Evolutionary conservation across 2,329 filamentous ascomycete genomes (phyloP).

Genomic region (Fusarium sp.): DNA sequence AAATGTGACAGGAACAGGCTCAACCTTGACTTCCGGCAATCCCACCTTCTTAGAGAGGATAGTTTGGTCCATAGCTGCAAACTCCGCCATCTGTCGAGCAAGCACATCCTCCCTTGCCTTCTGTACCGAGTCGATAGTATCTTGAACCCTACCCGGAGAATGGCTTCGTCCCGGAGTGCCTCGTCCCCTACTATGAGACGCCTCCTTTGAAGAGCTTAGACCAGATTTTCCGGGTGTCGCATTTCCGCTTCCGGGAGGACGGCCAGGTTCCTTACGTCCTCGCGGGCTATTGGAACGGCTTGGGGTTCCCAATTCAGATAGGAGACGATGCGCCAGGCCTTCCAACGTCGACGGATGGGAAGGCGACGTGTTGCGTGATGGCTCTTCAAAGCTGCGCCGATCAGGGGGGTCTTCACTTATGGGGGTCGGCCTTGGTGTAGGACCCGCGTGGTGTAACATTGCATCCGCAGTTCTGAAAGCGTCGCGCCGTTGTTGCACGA

Average conservation of each 20-base stretch:
- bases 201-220: constrained; percentile 58
- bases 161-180: constrained; percentile 54
- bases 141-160: constrained; percentile 54
- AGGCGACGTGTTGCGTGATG: constrained; percentile 62
- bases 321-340: constrained; percentile 70
- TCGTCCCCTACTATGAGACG: constrained; percentile 53
- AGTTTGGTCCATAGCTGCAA: constrained; percentile 72
- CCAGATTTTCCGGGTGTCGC: constrained; percentile 51
- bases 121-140: constrained; percentile 43
- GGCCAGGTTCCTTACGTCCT: constrained; percentile 60
- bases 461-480: constrained; percentile 71
- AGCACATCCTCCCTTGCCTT: constrained; percentile 52
- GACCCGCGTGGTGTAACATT: constrained; percentile 54
- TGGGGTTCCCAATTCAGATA: constrained; percentile 69
- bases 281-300: constrained; percentile 63
- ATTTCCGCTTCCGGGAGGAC: constrained; percentile 49
- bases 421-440: constrained; percentile 47
- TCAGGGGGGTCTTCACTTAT: constrained; percentile 54
- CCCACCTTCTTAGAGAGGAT: constrained; percentile 68
- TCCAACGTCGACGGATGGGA: constrained; percentile 67
- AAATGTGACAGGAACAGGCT: constrained; percentile 62
- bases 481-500: constrained; percentile 73
- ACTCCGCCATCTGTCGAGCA: constrained; percentile 67
- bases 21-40: constrained; percentile 56
- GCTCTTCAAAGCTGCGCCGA: constrained; percentile 58